These are phyloP conservation scores for Porogramme epimiltina DNA, from an alignment of 1,284 basidiomycete species.

Conservation along the genomic window DNA sequence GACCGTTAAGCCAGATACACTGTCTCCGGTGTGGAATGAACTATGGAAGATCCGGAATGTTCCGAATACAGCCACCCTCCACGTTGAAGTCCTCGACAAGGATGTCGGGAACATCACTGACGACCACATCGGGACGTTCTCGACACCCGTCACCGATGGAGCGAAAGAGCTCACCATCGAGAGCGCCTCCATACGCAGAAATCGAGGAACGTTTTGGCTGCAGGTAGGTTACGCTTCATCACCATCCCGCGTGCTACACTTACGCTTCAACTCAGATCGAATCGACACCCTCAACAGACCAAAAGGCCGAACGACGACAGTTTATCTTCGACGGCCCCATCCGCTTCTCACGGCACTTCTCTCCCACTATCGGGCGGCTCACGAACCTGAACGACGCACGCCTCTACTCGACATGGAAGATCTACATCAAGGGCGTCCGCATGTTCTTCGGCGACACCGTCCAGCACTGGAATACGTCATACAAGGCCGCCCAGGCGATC, in stretches of 20 bases:
- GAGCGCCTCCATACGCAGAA: slow-evolving; percentile 47
- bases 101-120: slow-evolving; percentile 60
- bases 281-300: slow-evolving; percentile 37
- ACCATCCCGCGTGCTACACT: not conserved
- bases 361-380: slow-evolving; percentile 64
- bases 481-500: slow-evolving; percentile 70
- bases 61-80: slow-evolving; percentile 56
- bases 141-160: slow-evolving; percentile 52
- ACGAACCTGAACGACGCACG: slow-evolving; percentile 62
- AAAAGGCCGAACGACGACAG: slow-evolving; percentile 40
- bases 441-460: slow-evolving; percentile 59
- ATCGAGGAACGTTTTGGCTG: slow-evolving; percentile 66
- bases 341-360: slow-evolving; percentile 68
- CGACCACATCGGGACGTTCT: slow-evolving; percentile 68
- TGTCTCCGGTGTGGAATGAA: slow-evolving; percentile 75
- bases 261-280: slow-evolving; percentile 38
- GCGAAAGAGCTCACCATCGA: slow-evolving; percentile 64
- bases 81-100: slow-evolving; percentile 65
- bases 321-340: slow-evolving; percentile 76
- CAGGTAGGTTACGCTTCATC: slow-evolving; percentile 56
- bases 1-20: slow-evolving; percentile 57
- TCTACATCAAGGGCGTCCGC: slow-evolving; percentile 63
- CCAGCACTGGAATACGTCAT: slow-evolving; percentile 66
- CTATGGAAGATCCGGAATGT: slow-evolving; percentile 72
- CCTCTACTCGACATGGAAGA: slow-evolving; percentile 81